Conservation (phyloP, 2,329 filamentous ascomycete species). For the Plenodomus lindquistii region DNA sequence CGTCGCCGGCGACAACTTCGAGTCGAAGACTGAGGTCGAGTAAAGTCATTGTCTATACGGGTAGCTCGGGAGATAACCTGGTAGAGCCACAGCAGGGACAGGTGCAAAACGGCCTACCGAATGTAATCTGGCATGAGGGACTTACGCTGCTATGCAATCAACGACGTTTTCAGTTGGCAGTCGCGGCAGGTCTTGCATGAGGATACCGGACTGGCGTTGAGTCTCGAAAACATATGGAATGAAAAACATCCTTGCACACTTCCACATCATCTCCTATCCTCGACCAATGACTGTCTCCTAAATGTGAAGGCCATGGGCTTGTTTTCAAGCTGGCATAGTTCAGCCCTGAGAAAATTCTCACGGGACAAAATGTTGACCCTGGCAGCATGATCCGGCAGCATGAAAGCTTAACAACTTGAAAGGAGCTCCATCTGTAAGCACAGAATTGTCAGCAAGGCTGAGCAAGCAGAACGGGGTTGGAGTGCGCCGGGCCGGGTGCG, state of each 20-base stretch:
- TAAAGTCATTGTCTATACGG: constrained; percentile 52
- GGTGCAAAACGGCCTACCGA: constrained; percentile 25
- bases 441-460: neutral
- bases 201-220: constrained; percentile 40
- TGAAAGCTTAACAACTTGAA: neutral
- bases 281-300: neutral
- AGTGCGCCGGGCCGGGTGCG: constrained; percentile 5
- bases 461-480: neutral
- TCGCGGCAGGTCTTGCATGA: constrained; percentile 36
- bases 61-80: constrained; percentile 14
- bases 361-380: neutral
- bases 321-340: neutral
- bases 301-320: neutral
- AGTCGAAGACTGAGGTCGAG: constrained; percentile 84
- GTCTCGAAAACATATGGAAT: constrained; percentile 41
- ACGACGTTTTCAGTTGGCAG: constrained; percentile 25
- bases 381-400: neutral
- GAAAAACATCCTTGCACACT: constrained; percentile 39
- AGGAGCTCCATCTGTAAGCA: neutral
- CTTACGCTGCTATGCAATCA: constrained; percentile 17
- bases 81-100: constrained; percentile 23
- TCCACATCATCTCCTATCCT: neutral
- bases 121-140: constrained; percentile 29
- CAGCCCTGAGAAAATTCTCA: neutral
- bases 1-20: constrained; percentile 96